Base-by-base conservation (phyloP, 2,329 filamentous ascomycete genomes). In the Ceratocystis colombiana region DNA sequence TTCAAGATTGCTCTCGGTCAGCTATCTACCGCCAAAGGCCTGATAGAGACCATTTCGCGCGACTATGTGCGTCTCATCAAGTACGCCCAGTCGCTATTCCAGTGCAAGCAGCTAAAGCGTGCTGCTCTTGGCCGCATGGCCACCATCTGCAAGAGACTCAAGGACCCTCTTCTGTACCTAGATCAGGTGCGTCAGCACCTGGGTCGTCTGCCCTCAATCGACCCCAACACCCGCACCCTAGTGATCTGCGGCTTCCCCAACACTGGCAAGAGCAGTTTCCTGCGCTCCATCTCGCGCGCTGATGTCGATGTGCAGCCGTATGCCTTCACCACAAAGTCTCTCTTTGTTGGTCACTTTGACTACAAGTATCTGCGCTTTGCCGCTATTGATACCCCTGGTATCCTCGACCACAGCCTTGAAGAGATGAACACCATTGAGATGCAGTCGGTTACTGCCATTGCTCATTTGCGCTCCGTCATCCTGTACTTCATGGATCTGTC, bases 351-450 rank as follows among this genome's bases (percentile, higher is more conserved):
- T 68, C 94, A 99, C 78, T 96, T 97, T 75, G 91, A 96, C 78
- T 96, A 95, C 81, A 96, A 96, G 78, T 77, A 77, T 66, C 70
- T 76, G 66, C 75, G 77, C 45, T 82, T 82, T 74, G 80, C 82
- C 79, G 92, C 91, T 33, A 96, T 99, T 71, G 94, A 99, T 77
- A 99, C 94, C 10, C 93, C 93, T n/a, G 94, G 94, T 81, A 96
- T 99, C 71, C 80, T 99, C 68, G 94, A 99, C 72, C 94, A 99
- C 75, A 92, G 93, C 45, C 84, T 99, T 7, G 94, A 97, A 78
- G 94, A 97, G 79, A 99, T 97, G 94, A 96, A 96, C 79, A 97
- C 94, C 2, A 99, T 99, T 74, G 94, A 99, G 78, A 97, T 97
- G 90, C 41, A 65, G 48, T 89, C 89, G 69, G 96, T 99, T 71